Percentiles rank a stretch among this genome's conserved stretches.
Evolutionary conservation across 2,329 filamentous ascomycete genomes (phyloP).

Genomic region (Aspergillus glaucus): DNA sequence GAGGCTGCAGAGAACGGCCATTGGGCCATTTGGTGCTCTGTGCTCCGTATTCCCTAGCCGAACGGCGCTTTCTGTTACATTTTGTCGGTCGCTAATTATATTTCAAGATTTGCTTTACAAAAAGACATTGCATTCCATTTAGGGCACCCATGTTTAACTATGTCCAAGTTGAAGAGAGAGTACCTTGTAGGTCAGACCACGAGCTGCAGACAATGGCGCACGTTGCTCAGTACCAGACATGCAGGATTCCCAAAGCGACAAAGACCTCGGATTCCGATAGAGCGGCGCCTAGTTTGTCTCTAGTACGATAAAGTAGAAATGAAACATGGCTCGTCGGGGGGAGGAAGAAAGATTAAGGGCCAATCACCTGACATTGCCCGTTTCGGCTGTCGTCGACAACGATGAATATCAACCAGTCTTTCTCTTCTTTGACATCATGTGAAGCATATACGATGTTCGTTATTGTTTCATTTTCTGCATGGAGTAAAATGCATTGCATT

Average conservation of each 20-base stretch:
- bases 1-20: no score
- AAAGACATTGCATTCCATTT: no score
- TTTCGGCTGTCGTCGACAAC: neutral
- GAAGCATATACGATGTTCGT: neutral
- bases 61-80: no score
- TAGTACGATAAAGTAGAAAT: neutral
- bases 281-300: neutral
- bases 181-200: neutral
- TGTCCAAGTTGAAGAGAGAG: no score
- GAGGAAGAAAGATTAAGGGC: neutral
- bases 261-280: neutral
- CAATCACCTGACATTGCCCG: conserved; percentile 1
- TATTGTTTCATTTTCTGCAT: no score
- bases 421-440: neutral
- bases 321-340: neutral
- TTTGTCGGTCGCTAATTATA: no score
- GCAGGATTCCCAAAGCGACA: neutral
- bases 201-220: neutral
- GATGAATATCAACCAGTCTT: neutral
- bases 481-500: no score
- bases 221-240: no score
- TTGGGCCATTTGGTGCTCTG: no score
- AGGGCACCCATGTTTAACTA: no score
- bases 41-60: no score
- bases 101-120: no score